Percentiles rank a stretch among this genome's conserved stretches.
Evolutionary conservation across 2,329 filamentous ascomycete species (phyloP).

Genomic region (Sporothrix protearum): DNA sequence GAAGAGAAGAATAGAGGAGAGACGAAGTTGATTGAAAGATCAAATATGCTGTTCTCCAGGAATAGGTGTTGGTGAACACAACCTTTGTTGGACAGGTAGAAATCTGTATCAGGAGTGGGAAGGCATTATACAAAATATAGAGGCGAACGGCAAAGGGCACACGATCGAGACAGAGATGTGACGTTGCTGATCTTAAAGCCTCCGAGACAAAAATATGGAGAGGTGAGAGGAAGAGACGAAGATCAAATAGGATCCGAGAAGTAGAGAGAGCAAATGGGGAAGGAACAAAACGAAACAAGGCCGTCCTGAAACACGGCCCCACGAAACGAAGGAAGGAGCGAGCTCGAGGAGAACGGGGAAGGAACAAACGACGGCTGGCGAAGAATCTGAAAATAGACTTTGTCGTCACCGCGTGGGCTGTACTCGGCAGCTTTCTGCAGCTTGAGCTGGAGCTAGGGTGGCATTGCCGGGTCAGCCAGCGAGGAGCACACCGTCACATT

Average conservation of each 20-base stretch:
- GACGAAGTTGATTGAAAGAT: background rate
- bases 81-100: background rate
- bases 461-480: conserved; percentile 1
- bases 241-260: conserved; percentile 11
- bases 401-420: conserved; percentile 6
- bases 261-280: background rate
- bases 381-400: conserved; percentile 14
- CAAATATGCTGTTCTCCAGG: background rate
- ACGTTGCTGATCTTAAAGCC: background rate
- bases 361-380: background rate
- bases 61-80: background rate
- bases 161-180: background rate
- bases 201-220: background rate
- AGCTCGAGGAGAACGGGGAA: background rate
- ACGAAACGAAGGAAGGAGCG: conserved; percentile 2
- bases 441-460: background rate
- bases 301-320: conserved; percentile 12
- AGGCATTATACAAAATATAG: background rate
- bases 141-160: background rate
- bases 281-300: conserved; percentile 5
- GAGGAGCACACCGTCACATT: conserved; percentile 2
- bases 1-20: background rate
- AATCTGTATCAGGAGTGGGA: background rate
- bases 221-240: conserved; percentile 10
- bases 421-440: background rate